Evolutionary conservation across 306 rosid species (phyloP), one percentile per base, ranked within the genome.

Genomic region (Rubus idaeus): DNA sequence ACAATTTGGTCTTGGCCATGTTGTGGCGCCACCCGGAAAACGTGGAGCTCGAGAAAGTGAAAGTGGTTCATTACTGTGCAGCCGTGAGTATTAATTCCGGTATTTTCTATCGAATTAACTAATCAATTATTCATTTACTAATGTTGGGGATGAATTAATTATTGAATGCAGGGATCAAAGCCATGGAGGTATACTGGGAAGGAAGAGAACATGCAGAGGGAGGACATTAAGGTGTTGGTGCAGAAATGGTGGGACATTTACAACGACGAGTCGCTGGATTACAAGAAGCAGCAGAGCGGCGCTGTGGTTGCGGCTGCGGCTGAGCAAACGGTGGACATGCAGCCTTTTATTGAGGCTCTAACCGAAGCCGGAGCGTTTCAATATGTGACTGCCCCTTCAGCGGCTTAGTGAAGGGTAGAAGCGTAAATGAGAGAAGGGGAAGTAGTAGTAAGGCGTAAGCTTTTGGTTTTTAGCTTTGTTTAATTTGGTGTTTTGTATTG

Each of bases 101-200:
- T 30, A 30, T 30, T 30, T 30, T 30, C 35, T 0, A 30, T 30
- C 2, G 35, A 30, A 30, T n/a, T n/a, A n/a, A 30, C 1, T 30
- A 30, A 30, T 30, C 35, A 30, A 30, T 30, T 30, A 30, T 30
- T 30, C 35, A 30, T 0, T 30, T 30, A 30, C 2, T 30, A 30
- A 30, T 30, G 1, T 30, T 30, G 3, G 20, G 11, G 21, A 53
- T 10, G 49, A 18, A 3, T 26, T 35, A 42, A 14, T 0, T 35
- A 13, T 72, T 35, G 5, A 2, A 3, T 39, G 5, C 45, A 89
- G 97, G 97, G 97, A 4, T 93, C 97, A 0, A 93, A 93, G 87
- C 97, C 97, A 1, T 93, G 97, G 96, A 89, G 96, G 81, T 93
- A 89, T 37, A 90, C 94, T 0, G 94, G 96, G 57, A 85, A 84